A percentile compares a stretch with the other conserved stretches of the same genome.
These are phyloP conservation scores for Pythium guiyangense DNA, from an alignment of 352 stramenopile genomes.

Conservation along the genomic window DNA sequence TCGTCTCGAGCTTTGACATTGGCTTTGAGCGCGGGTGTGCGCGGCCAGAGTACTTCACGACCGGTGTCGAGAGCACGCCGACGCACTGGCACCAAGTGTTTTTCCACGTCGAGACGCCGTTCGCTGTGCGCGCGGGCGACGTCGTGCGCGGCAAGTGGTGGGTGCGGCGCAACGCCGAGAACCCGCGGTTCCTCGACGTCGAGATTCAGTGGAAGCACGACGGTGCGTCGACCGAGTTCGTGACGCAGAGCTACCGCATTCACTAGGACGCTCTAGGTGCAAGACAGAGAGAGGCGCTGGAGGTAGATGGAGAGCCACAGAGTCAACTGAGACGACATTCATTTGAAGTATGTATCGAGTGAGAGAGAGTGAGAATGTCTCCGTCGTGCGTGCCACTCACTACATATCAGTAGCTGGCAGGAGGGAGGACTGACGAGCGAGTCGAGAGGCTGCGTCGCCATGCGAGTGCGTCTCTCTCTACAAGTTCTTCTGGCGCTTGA, in stretches of 20 bases:
- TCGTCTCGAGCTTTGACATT: slow-evolving; percentile 98
- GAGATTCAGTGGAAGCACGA: slow-evolving; percentile 73
- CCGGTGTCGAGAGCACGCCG: slow-evolving; percentile 82
- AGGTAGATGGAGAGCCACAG: background rate
- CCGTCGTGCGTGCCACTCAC: background rate
- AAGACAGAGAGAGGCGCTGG: background rate
- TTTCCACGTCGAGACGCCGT: slow-evolving; percentile 91
- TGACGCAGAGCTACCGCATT: slow-evolving; percentile 69
- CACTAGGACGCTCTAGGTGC: slow-evolving; percentile 32
- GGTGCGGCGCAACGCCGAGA: slow-evolving; percentile 87
- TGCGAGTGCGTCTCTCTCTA: slow-evolving; percentile 9
- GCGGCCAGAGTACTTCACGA: slow-evolving; percentile 96
- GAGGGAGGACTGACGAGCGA: background rate
- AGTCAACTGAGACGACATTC: background rate
- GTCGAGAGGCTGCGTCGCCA: background rate
- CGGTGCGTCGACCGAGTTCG: slow-evolving; percentile 24
- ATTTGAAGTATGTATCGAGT: background rate
- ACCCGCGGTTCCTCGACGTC: slow-evolving; percentile 93
- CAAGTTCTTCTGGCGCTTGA: slow-evolving; percentile 55
- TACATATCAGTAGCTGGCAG: background rate
- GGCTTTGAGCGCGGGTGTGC: slow-evolving; percentile 90
- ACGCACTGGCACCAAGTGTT: slow-evolving; percentile 99
- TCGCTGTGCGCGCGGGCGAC: slow-evolving; percentile 76
- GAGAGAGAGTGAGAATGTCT: too few species aligned
- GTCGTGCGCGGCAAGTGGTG: slow-evolving; percentile 81